phyloP scores from a whole-genome alignment of 2,329 filamentous ascomycete species.

The Epichloe hybrida region DNA sequence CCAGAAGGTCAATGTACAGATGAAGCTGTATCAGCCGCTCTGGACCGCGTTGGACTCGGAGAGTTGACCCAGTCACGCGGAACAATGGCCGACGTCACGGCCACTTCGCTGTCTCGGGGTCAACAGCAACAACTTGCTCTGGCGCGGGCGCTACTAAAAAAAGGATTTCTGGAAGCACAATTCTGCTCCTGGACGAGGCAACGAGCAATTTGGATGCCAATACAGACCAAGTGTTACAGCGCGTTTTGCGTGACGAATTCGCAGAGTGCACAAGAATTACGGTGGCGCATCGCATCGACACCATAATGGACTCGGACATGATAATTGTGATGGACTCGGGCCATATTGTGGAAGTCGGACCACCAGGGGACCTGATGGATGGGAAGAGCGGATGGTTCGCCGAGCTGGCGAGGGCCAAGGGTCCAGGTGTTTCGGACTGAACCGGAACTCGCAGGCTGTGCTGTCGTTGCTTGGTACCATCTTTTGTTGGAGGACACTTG shows the following conservation, averaged over 20 bases:
- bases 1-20: too few species aligned
- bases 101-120: conserved; percentile 5
- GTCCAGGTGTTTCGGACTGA: too few species aligned
- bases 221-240: conserved; percentile 8
- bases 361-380: background rate
- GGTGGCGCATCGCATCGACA: conserved; percentile 7
- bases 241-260: conserved; percentile 6
- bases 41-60: too few species aligned
- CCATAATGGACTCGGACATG: conserved; percentile 5
- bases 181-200: conserved; percentile 11
- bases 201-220: conserved; percentile 8
- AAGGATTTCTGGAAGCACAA: background rate
- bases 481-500: too few species aligned
- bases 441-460: too few species aligned
- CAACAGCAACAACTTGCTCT: conserved; percentile 11
- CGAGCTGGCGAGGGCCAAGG: too few species aligned
- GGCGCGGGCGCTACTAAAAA: conserved; percentile 9
- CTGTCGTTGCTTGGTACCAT: too few species aligned
- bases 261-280: conserved; percentile 6
- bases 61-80: too few species aligned
- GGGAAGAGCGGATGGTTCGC: too few species aligned
- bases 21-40: too few species aligned
- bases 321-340: conserved; percentile 5
- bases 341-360: conserved; percentile 1
- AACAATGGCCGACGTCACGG: too few species aligned